Evolutionary conservation across 495 filamentous ascomycete species (phyloP), one percentile per base, ranked within the genome.

Genomic region (Talaromyces ruber): DNA sequence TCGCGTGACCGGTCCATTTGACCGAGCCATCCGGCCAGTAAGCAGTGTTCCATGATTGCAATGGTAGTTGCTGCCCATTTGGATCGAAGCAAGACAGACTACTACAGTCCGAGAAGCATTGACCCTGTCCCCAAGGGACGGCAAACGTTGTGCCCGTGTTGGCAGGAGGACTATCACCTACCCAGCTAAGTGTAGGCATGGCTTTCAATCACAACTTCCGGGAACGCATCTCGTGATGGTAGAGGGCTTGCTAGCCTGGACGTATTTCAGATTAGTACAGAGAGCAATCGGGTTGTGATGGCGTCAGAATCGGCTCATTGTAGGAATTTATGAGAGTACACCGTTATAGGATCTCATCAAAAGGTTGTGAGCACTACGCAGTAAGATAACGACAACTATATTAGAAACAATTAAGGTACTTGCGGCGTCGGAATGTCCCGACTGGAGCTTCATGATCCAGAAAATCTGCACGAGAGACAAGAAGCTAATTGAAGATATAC

Each of bases 1-100:
- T 59, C 14, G 78, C 75, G 60, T 79, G 76, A 0, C 71, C 75
- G 2, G 74, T 76, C 78, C 78, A 80, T 68, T 80, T 80, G 47
- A 78, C 70, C 6, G 75, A 75, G 28, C 71, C 74, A 63, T 80
- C 78, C 8, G 71, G 68, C 78, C 78, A 80, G 58, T 74, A 74
- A 1, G 71, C 75, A 1, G 70, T 78, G 7, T 73, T 65, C 76
- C 77, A 78, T 2, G 75, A 76, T 59, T 78, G 71, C 7, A 79
- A 62, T 5, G 65, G 64, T 26, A 76, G 65, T 22, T 66, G 52
- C 26, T 64, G 39, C 2, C 67, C 64, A 16, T 61, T 43, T 2
- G 67, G 64, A 4, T 64, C 64, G 37, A 62, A 26, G 24, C 72
- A 70, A 11, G 55, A 65, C 59, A 79, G 75, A 8, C 51, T 60